Evolutionary conservation across 1,139 yeast genomes (phyloP), one percentile per base, ranked within the genome.

Genomic region (Debaryomyces nepalensis): DNA sequence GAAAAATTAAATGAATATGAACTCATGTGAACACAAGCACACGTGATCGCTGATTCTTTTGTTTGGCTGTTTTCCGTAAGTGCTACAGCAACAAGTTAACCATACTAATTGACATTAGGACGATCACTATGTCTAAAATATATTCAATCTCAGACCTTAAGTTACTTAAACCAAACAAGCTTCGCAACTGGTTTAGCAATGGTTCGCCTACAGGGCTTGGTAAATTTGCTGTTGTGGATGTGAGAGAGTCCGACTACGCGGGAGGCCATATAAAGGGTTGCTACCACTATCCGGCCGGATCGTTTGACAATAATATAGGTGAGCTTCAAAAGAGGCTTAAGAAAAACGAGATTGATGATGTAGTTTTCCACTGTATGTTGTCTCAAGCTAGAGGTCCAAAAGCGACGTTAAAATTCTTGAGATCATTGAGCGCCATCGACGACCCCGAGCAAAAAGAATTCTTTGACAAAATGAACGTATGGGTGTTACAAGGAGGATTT

Each of bases 331-430:
- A 64, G 11, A 51, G 64, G 16, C 55, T 81, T 10, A 43, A 52
- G 18, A 61, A 61, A 4, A 57, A 64, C 7, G 58, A 62, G 5
- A 61, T 69, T 9, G 69, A 75, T 40, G 79, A 79, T 44, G 82
- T 90, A 0, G 85, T 93, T 1, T 91, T 93, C 67, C 97, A 91
- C 61, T 93, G 98, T 64, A 91, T 90, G 29, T 72, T 87, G 33
- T 84, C 95, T 2, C 97, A 91, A 63, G 95, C 84, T 45, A 70
- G 98, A 37, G 98, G 98, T 0, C 98, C 98, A 0, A 71, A 87
- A 6, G 78, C 96, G 2, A 90, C 97, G 0, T 68, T 83, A 59
- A 73, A 73, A 53, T 87, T 86, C 53, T 64, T 83, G 46, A 67
- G 93, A 49, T 70, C 75, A 14, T 57, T 84, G 12, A 64, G 70